Evolutionary conservation across 169 alveolate species (phyloP), one percentile per base, ranked within the genome.

Genomic region (Plasmodium fragile): DNA sequence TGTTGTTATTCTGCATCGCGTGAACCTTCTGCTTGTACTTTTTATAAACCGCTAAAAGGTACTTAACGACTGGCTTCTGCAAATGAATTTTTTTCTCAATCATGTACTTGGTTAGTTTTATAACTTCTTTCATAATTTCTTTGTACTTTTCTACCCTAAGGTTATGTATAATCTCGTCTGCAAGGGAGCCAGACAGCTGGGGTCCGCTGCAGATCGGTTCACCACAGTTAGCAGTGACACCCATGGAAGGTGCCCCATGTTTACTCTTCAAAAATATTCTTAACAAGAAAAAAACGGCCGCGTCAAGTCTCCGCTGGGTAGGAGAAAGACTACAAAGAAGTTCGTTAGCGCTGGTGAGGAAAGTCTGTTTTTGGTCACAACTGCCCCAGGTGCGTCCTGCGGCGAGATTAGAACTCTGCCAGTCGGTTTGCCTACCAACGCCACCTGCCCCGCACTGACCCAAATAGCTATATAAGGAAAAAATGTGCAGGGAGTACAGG

Each of bases 91-190:
- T 85, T 85, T 85, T 85, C 30, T 49, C 70, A 52, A n/a, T 39
- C 6, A 49, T n/a, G 43, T 85, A 85, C 22, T 43, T 85, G 30
- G 55, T 53, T 75, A 85, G 59, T 41, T n/a, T 77, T 45, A 34
- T 85, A 41, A 85, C 79, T 85, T 85, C 93, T 85, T 75, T 85
- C 22, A 52, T 16, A 30, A 85, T 75, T 49, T 85, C 93, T 30
- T 85, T 85, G 69, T 75, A 85, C 43, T 73, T 85, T 18, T 73
- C 85, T 13, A 77, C 16, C 32, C 53, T 85, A n/a, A 85, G 79
- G 16, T 16, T 36, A 10, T 55, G 25, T 4, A 39, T n/a, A n/a
- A n/a, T 10, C 34, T n/a, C 25, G 10, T 72, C 65, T 34, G 16
- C 39, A 32, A 7, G 16, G 34, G n/a, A 39, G 69, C 41, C 45